A percentile compares a stretch with the other conserved stretches of the same genome.
phyloP scores from a whole-genome alignment of 1,139 yeast genomes.

The Candida pseudoviswanathii region DNA sequence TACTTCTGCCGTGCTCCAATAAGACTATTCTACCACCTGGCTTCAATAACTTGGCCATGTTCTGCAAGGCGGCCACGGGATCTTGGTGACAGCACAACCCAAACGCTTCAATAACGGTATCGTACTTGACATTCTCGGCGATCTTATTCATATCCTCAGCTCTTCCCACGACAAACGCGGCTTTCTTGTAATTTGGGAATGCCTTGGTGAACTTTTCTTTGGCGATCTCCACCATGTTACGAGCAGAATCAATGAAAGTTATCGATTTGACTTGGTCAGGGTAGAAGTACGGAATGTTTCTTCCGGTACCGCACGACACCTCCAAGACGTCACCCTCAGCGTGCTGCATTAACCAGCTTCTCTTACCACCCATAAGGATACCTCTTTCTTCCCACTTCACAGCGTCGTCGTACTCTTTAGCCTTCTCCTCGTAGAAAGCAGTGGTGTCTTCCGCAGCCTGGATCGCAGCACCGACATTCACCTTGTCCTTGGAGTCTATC shows the following conservation, averaged over 20 bases:
- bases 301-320: conserved; percentile 95
- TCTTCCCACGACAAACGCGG: conserved; percentile 87
- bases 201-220: conserved; percentile 67
- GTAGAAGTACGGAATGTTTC: conserved; percentile 78
- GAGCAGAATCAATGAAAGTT: conserved; percentile 83
- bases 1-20: conserved; percentile 90
- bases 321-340: conserved; percentile 88
- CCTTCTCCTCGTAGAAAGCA: conserved; percentile 75
- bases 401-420: conserved; percentile 78
- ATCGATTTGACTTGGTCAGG: conserved; percentile 64
- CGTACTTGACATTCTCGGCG: conserved; percentile 65
- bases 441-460: conserved; percentile 82
- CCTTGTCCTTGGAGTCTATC: conserved; percentile 5
- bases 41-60: conserved; percentile 69
- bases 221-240: conserved; percentile 83
- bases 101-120: conserved; percentile 90
- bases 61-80: conserved; percentile 78
- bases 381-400: conserved; percentile 86
- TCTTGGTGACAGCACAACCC: conserved; percentile 96
- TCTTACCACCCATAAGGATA: conserved; percentile 77
- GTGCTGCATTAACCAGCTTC: conserved; percentile 82
- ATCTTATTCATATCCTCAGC: conserved; percentile 79
- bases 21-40: conserved; percentile 91
- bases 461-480: conserved; percentile 41
- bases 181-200: conserved; percentile 68